Base-by-base conservation (phyloP, 2,329 filamentous ascomycete genomes). In the Xylaria sp. region DNA sequence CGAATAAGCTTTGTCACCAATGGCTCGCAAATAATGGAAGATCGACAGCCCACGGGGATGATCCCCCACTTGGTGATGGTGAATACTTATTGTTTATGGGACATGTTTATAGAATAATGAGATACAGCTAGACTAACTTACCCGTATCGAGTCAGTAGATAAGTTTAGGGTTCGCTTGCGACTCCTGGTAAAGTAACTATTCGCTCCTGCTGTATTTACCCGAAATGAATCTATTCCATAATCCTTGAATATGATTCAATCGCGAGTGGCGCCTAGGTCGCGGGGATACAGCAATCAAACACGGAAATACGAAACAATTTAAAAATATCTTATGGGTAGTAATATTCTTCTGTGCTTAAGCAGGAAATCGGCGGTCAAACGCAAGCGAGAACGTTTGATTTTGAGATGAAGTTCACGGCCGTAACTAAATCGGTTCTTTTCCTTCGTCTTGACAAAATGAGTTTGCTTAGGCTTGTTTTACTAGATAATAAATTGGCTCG, bases 261-360 rank as follows among this genome's bases (percentile, higher is more conserved):
- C n/a, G 53, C 6, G 31, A 56, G 48, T 31, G 42, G 44, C 11
- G 38, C 38, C 56, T 60, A 42, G 44, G 15, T 42, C 33, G 28
- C 26, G 23, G 20, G 17, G 28, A 51, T 57, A 60, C 48, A 44
- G 54, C 59, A 62, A 59, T 63, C 36, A 69, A 69, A 69, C 59
- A 59, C 53, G 53, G 23, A 6, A 10, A 15, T 44, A 65, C 54
- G 31, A 7, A 5, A 13, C 58, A 23, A 40, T 56, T 44, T 40
- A n/a, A 11, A 7, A n/a, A 31, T 36, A 23, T 44, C 15, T 42
- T 4, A n/a, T n/a, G n/a, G 17, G n/a, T 15, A 53, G 46, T 7
- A n/a, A n/a, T n/a, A 53, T 33, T 15, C 38, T 10, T 42, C n/a
- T 26, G 20, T 4, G 1, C 20, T 3, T 7, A 11, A 7, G 15